phyloP scores from a whole-genome alignment of 345 rosid genomes.

The Citrus maxima region DNA sequence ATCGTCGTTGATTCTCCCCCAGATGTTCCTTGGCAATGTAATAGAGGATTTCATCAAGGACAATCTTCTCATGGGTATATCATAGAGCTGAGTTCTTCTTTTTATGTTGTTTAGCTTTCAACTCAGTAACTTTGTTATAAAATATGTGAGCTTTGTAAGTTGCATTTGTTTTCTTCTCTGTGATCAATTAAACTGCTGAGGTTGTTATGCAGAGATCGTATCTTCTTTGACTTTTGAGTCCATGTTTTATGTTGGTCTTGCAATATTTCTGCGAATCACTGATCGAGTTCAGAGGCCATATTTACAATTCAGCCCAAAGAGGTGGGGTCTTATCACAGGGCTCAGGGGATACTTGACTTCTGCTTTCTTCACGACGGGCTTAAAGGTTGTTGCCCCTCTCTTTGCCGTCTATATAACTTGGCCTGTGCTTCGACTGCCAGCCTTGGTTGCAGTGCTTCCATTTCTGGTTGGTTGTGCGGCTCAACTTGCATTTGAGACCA shows the following conservation, averaged over 20 bases:
- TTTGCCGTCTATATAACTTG: constrained; percentile 57
- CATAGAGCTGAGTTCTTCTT: not conserved
- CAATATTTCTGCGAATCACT: constrained; percentile 57
- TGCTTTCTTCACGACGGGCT: constrained; percentile 55
- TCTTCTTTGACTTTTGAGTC: constrained; percentile 58
- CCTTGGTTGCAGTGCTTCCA: constrained; percentile 64
- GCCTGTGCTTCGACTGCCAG: constrained; percentile 68
- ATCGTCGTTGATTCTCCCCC: constrained; percentile 65
- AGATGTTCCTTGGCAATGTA: constrained; percentile 54
- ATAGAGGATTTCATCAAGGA: constrained; percentile 54
- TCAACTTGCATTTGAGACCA: constrained; percentile 59
- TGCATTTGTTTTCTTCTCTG: not conserved
- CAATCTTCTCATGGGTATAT: constrained; percentile 43
- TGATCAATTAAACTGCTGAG: not conserved
- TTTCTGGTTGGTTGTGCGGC: constrained; percentile 68
- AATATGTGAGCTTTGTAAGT: not conserved
- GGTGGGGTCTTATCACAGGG: constrained; percentile 91
- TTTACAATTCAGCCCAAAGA: constrained; percentile 72
- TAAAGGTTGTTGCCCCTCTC: constrained; percentile 60
- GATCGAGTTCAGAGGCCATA: constrained; percentile 75
- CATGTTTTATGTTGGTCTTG: constrained; percentile 69
- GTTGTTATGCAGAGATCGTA: constrained; percentile 52
- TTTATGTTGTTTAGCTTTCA: not conserved
- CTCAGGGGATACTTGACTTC: constrained; percentile 69
- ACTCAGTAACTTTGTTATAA: not conserved